Evolutionary conservation across 2,329 filamentous ascomycete genomes (phyloP), one percentile per base, ranked within the genome.

Genomic region (Cyanodermella asteris): DNA sequence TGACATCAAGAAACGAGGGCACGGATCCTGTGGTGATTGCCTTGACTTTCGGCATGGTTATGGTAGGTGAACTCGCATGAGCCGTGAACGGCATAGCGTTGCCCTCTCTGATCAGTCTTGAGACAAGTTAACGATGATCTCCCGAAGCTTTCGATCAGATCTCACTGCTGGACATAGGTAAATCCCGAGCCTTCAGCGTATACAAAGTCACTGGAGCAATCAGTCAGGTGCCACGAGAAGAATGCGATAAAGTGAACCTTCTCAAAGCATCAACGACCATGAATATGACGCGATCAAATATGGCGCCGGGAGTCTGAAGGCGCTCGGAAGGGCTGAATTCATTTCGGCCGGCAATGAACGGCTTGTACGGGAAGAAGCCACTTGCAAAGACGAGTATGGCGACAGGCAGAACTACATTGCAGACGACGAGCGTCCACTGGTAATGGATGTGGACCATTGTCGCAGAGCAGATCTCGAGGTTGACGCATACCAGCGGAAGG

Each of bases 291-390:
- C 73, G 81, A 48, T 94, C 70, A 46, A 97, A 97, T 0, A 74
- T 69, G 17, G 76, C 62, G 24, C 58, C 49, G 3, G 74, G 69
- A 5, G 59, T 59, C 23, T 50, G 40, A 23, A 56, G 50, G 15
- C 63, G 43, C 24, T 60, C 41, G 33, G 66, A 61, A 47, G 71
- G 34, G 15, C 42, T 36, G 34, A 49, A 75, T 33, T 62, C 55
- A 7, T 87, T 82, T 23, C 91, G 55, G 4, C 87, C 87, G 7
- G 82, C 70, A 23, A 97, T 60, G 36, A 91, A 74, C 3, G 87
- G 81, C 43, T 97, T 97, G 51, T 94, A 93, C 6, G 87, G 87
- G 43, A 97, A 97, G 60, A 97, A 97, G 9, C 87, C 84, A 16
- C 69, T 66, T 14, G 77, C 82, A 47, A 94, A 94, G 34, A 73